Percentiles rank a stretch among this genome's conserved stretches.
Evolutionary conservation across 805 yeast species (phyloP).

Genomic region (Suhomyces pyralidae): DNA sequence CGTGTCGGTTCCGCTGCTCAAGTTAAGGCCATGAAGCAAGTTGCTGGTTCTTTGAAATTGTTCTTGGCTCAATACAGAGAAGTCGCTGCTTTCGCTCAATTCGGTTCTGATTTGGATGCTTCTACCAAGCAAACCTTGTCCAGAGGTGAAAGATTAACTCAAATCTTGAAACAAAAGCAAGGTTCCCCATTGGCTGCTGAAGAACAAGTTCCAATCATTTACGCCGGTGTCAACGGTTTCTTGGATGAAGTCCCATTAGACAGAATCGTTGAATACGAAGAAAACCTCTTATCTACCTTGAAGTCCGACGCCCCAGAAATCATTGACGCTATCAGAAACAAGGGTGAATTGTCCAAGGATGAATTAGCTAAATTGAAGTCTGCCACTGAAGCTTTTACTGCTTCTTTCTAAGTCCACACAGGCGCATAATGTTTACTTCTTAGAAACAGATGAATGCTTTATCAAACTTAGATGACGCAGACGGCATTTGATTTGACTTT

Average conservation of each 20-base stretch:
- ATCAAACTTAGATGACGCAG: conserved; percentile 9
- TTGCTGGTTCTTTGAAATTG: conserved; percentile 99
- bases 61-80: conserved; percentile 99
- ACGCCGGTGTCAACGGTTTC: conserved; percentile 99
- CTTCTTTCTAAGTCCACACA: conserved; percentile 60
- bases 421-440: conserved; percentile 6
- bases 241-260: conserved; percentile 82
- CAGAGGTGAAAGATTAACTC: conserved; percentile 99
- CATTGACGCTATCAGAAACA: conserved; percentile 76
- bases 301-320: conserved; percentile 85
- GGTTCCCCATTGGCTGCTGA: conserved; percentile 96
- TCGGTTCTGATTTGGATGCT: conserved; percentile 99
- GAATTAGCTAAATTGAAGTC: conserved; percentile 80
- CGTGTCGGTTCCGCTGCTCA: conserved; percentile 99
- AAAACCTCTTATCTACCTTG: conserved; percentile 86
- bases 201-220: conserved; percentile 98
- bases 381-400: conserved; percentile 89
- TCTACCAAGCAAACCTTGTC: conserved; percentile 97
- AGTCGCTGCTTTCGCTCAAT: conserved; percentile 99
- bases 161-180: conserved; percentile 97
- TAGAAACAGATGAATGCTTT: conserved; percentile 7
- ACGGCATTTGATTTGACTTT: conserved; percentile 8
- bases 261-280: conserved; percentile 88
- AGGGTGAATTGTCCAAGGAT: conserved; percentile 90
- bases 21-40: conserved; percentile 99